Base-by-base conservation (phyloP, 208 protist genomes). In the Leishmania turanica region DNA sequence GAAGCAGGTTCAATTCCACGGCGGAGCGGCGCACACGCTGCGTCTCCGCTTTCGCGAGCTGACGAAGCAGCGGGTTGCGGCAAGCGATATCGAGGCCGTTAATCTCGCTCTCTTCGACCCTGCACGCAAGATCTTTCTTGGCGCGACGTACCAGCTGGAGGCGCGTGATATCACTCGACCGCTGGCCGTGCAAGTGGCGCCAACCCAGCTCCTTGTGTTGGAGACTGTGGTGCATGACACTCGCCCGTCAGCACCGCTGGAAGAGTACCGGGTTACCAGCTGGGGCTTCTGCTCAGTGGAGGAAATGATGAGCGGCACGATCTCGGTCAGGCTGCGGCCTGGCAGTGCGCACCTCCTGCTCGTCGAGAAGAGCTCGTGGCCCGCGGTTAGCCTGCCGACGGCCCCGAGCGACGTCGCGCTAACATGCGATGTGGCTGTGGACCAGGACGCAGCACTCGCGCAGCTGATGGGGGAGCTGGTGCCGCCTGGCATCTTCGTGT, bases 71-170 rank as follows among this genome's bases (percentile, higher is more conserved):
- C 56, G 76, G 9, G 49, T 89, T 40, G 77, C 85, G 8, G 40
- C 73, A 0, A 79, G 75, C 6, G 75, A 87, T 42, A 77, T 88
- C 3, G 85, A 89, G 27, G 91, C 87, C 7, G 65, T 97, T 40
- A 95, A 95, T 68, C 78, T 97, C 51, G 85, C 88, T 11, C 87
- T 96, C 64, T 97, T 93, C 78, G 92, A 97, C 77, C 83, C 83
- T 0, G 66, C 19, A 13, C 76, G 84, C 47, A 88, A 80, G 45
- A 77, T 84, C 56, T 96, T 97, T 84, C 81, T 96, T 65, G 95
- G 95, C 45, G 90, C 95, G 0, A 90, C 93, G 9, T 92, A 95
- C 82, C 84, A 88, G 51, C 56, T 93, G 17, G 79, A 87, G 11
- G 79, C 75, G 19, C 47, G 37, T 24, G 69, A 78, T 9, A 65